Evolutionary conservation across 768 basidiomycete species (phyloP).

Genomic region (Baorangia bicolor): DNA sequence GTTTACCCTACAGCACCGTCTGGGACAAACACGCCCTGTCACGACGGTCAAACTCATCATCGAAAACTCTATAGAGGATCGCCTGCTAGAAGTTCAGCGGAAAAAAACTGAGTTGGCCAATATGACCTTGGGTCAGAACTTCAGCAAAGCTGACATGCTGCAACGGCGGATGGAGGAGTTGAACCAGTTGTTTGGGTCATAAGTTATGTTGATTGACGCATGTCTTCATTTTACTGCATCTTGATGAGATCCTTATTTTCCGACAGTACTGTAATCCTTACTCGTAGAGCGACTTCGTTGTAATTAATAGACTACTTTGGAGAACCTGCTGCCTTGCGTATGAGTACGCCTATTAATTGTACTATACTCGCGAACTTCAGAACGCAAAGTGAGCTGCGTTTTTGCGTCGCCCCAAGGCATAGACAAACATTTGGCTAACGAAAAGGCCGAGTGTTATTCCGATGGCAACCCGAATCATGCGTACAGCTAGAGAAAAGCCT

Average conservation of each 20-base stretch:
- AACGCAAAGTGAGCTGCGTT: conserved; percentile 76
- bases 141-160: conserved; percentile 85
- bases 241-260: conserved; percentile 22
- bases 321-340: not conserved
- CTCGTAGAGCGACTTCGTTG: conserved; percentile 28
- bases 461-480: conserved; percentile 82
- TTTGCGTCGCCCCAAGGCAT: conserved; percentile 71
- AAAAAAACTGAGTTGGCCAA: conserved; percentile 95
- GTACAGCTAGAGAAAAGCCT: conserved; percentile 75
- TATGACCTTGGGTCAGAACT: conserved; percentile 84
- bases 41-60: conserved; percentile 93
- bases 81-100: conserved; percentile 87
- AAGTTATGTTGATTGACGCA: conserved; percentile 27
- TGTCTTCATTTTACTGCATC: conserved; percentile 13
- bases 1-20: conserved; percentile 66
- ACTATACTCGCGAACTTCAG: conserved; percentile 32
- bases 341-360: not conserved
- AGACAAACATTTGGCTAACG: conserved; percentile 73
- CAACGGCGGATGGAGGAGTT: conserved; percentile 89
- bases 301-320: conserved; percentile 31
- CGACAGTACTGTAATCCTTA: conserved; percentile 30
- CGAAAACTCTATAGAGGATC: conserved; percentile 89
- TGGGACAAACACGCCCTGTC: conserved; percentile 92
- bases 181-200: conserved; percentile 63
- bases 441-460: conserved; percentile 86